These are phyloP conservation scores for Stylosanthes scabra DNA, from an alignment of 331 rosid species.

Conservation along the genomic window DNA sequence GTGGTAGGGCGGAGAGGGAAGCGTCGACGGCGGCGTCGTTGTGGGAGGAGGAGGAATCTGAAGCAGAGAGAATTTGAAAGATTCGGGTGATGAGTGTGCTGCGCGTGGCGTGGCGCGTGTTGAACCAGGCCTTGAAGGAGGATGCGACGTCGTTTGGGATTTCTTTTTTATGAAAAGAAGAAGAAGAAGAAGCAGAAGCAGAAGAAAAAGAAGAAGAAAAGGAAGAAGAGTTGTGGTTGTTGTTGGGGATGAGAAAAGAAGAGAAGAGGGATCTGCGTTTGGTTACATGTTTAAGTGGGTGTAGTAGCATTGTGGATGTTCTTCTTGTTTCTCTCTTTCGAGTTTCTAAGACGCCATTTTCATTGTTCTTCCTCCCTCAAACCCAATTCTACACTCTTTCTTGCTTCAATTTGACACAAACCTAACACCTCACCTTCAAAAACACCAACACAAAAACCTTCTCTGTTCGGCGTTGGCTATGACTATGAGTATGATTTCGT, in stretches of 20 bases:
- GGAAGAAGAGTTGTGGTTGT: neutral
- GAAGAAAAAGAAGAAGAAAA: neutral
- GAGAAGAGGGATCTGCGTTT: conserved; percentile 37
- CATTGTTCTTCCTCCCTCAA: no score
- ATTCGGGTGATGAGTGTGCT: conserved; percentile 49
- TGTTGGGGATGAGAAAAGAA: conserved; percentile 6
- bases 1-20: conserved; percentile 55
- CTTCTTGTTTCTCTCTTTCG: no score
- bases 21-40: conserved; percentile 33
- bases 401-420: no score
- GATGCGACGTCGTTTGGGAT: conserved; percentile 29
- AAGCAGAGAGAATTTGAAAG: conserved; percentile 49
- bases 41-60: neutral
- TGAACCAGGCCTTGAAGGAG: conserved; percentile 74
- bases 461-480: no score
- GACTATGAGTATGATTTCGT: no score
- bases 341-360: no score
- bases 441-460: no score
- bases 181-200: neutral
- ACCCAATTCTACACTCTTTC: no score
- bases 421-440: no score
- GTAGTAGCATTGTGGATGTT: conserved; percentile 33
- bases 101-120: neutral
- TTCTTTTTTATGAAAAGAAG: neutral
- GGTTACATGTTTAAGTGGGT: conserved; percentile 36